A percentile compares a stretch with the other conserved stretches of the same genome.
These are phyloP conservation scores for Cyclocybe cylindracea DNA, from an alignment of 768 basidiomycete species.

Conservation along the genomic window DNA sequence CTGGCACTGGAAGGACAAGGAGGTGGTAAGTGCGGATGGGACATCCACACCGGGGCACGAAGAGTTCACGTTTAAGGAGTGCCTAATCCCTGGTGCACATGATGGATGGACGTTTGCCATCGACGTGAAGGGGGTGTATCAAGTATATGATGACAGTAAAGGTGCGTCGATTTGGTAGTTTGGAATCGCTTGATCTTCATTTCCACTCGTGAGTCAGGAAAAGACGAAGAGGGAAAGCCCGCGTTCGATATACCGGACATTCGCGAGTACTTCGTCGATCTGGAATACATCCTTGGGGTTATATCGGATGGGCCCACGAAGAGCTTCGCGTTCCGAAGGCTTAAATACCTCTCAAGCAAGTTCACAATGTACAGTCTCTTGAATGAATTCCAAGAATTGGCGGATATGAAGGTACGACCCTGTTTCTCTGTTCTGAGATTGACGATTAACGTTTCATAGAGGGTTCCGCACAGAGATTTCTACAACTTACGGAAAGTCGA, in stretches of 20 bases:
- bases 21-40: slow-evolving; percentile 45
- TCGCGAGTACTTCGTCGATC: slow-evolving; percentile 93
- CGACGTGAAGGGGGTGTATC: slow-evolving; percentile 89
- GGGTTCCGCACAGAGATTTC: slow-evolving; percentile 93
- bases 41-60: slow-evolving; percentile 27
- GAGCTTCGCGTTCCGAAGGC: slow-evolving; percentile 88
- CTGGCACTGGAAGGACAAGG: slow-evolving; percentile 82
- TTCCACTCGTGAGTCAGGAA: not conserved
- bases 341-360: slow-evolving; percentile 91
- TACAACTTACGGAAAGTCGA: slow-evolving; percentile 99
- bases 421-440: not conserved
- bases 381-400: slow-evolving; percentile 91
- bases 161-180: slow-evolving; percentile 22
- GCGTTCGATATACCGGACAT: slow-evolving; percentile 81
- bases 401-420: slow-evolving; percentile 87
- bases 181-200: not conserved
- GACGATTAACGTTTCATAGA: slow-evolving; percentile 35
- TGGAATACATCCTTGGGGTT: slow-evolving; percentile 88
- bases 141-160: slow-evolving; percentile 62
- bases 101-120: slow-evolving; percentile 64
- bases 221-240: slow-evolving; percentile 38
- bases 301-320: slow-evolving; percentile 96
- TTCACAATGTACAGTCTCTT: slow-evolving; percentile 91
- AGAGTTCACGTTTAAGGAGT: slow-evolving; percentile 73
- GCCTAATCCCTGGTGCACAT: slow-evolving; percentile 68